Base-by-base conservation (phyloP, 768 basidiomycete genomes). In the Tricholoma flavovirens region DNA sequence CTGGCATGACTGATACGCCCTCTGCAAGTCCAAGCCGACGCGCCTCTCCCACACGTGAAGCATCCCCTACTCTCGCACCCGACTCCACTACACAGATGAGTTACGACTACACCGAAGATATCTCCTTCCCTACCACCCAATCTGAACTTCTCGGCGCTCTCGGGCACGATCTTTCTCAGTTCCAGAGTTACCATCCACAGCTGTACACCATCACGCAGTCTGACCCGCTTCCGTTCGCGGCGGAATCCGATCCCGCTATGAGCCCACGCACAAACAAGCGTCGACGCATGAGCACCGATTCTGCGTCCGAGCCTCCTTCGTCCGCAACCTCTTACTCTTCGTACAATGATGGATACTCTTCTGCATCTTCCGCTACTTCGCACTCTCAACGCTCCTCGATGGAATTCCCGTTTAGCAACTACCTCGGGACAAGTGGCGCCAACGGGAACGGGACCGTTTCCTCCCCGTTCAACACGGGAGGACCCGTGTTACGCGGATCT, bases 11-110 rank as follows among this genome's bases (percentile, higher is more conserved):
- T 49, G 87, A 89, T 57, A 88, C 87, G 0, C 86, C 86, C 0
- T 89, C 90, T 5, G 86, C 83, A 3, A 87, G 84, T 63, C 88
- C 88, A 0, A 87, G 85, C 66, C 83, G 86, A 10, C 86, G 88
- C 15, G 74, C 88, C 12, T 90, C 88, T 2, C 89, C 88, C 46
- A 75, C 75, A 21, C 76, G 65, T 62, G 86, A 84, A 9, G 68
- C 72, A 1, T 86, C 84, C 1, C 87, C 88, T 0, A 87, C 80
- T 0, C 78, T 89, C 24, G 87, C 82, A 0, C 83, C 86, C 0
- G 88, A 90, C 60, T 84, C 84, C 14, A 84, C 86, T 5, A 84
- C 85, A 0, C 79, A 81, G 53, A 75, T 79, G 49, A 64, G 74
- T 9, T 82, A 80, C 62, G 80, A 81, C 26, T 81, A 74, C 60